phyloP scores from a whole-genome alignment of 1,284 basidiomycete species.

The Wolfiporia cocos region DNA sequence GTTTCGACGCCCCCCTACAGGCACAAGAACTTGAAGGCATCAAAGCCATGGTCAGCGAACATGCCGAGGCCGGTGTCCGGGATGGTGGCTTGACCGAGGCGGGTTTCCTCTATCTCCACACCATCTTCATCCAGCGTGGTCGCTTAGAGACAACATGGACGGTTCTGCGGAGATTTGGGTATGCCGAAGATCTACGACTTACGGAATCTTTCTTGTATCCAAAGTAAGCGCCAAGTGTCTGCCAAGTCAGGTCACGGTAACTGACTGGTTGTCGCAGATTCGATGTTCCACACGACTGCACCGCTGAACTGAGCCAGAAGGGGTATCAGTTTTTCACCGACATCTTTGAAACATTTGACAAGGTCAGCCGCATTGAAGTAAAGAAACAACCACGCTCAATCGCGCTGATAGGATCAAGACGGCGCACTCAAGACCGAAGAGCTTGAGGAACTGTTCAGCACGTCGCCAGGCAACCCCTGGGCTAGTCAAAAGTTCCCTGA shows the following conservation, averaged over 20 bases:
- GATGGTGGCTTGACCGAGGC: slow-evolving; percentile 85
- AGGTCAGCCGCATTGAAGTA: no score
- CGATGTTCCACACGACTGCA: slow-evolving; percentile 90
- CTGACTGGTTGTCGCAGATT: slow-evolving; percentile 47
- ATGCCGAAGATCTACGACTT: slow-evolving; percentile 89
- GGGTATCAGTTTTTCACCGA: slow-evolving; percentile 98
- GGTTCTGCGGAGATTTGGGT: slow-evolving; percentile 91
- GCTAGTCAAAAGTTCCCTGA: slow-evolving; percentile 80
- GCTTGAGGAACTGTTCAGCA: slow-evolving; percentile 86
- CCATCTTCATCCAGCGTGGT: slow-evolving; percentile 95
- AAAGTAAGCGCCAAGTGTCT: slow-evolving; percentile 70
- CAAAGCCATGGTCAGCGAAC: slow-evolving; percentile 77
- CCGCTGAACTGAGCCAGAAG: slow-evolving; percentile 88
- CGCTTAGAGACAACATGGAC: slow-evolving; percentile 98
- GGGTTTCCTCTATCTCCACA: slow-evolving; percentile 94
- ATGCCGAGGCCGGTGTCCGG: slow-evolving; percentile 62
- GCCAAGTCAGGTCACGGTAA: slow-evolving; percentile 62
- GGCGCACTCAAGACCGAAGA: slow-evolving; percentile 87
- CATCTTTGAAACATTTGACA: slow-evolving; percentile 95
- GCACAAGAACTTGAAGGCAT: slow-evolving; percentile 91
- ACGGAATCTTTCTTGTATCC: slow-evolving; percentile 86
- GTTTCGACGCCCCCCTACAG: slow-evolving; percentile 92
- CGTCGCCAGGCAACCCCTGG: slow-evolving; percentile 95
- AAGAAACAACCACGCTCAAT: no score
- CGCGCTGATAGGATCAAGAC: slow-evolving; percentile 86